Evolutionary conservation across 1,284 basidiomycete genomes (phyloP), one percentile per base, ranked within the genome.

Genomic region (Sparassis latifolia): DNA sequence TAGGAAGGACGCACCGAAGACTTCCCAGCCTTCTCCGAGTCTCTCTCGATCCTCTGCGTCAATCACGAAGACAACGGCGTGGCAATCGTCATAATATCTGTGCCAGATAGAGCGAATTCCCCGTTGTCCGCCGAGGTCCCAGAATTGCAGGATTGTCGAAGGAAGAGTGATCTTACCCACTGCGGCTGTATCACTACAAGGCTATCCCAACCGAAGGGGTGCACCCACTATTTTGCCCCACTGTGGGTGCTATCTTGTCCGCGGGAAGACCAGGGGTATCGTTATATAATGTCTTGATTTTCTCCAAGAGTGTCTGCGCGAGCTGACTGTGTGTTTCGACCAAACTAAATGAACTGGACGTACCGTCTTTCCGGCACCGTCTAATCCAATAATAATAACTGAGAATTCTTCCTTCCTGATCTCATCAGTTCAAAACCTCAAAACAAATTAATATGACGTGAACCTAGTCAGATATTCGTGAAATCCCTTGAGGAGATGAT

Each of bases 61-160:
- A 46, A 97, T 82, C 46, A 96, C 88, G 61, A 90, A 96, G 32
- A 89, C 90, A 42, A 97, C 90, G 6, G 92, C 92, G 65, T 97
- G 93, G 59, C 92, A 95, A 64, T 96, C 91, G 52, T 92, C 88
- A 63, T 95, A 97, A 69, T 97, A 97, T 58, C 83, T 81, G 48
- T 86, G 83, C 93, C 93, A 97, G 55, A 97, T 94, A 31, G 83
- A 86, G 27, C 93, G 79, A 45, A 97, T 94, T 31, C 93, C 92
- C 1, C 87, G 75, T 65, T 97, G 94, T 0, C 93, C 93, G 5
- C 93, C 93, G 3, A 97, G 75, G 62, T 97, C 93, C 82, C 92
- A 96, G 75, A 97, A 96, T 63, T 92, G 90, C 35, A 97, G 78
- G 28, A 94, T 89, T 0, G 92, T 92, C 0, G 92, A 95, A 0